A percentile compares a stretch with the other conserved stretches of the same genome.
These are phyloP conservation scores for Paecilomyces variotii DNA, from an alignment of 2,329 filamentous ascomycete species.

Conservation along the genomic window DNA sequence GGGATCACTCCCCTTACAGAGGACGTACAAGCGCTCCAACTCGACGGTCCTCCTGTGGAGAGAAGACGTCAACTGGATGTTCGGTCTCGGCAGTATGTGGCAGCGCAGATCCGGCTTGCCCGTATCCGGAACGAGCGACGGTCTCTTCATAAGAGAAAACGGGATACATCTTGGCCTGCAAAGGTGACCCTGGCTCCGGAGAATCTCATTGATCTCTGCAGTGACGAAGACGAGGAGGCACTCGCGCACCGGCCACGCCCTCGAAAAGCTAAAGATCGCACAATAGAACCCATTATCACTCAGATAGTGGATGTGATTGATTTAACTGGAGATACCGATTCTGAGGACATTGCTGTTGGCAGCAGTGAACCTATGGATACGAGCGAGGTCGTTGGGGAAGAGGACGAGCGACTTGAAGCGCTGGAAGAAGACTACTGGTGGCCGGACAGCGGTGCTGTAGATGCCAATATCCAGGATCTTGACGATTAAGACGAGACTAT, in stretches of 20 bases:
- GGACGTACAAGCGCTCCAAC: constrained; percentile 21
- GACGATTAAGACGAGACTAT: constrained; percentile 2
- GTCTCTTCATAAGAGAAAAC: constrained; percentile 13
- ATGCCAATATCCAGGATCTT: constrained; percentile 20
- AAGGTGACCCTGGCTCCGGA: neutral
- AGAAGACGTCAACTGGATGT: constrained; percentile 14
- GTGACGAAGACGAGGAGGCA: constrained; percentile 8
- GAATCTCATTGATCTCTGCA: constrained; percentile 12
- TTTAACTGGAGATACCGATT: constrained; percentile 17
- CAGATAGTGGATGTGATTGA: constrained; percentile 15
- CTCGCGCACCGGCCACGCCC: too few species aligned
- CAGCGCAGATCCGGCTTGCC: constrained; percentile 17
- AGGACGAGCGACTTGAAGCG: constrained; percentile 7
- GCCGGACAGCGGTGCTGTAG: constrained; percentile 22
- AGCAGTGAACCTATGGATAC: neutral
- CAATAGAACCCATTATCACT: constrained; percentile 4
- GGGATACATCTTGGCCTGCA: neutral
- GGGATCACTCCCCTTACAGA: constrained; percentile 15
- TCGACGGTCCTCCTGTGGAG: constrained; percentile 17
- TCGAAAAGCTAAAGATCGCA: constrained; percentile 3
- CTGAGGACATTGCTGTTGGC: constrained; percentile 2
- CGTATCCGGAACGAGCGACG: constrained; percentile 19
- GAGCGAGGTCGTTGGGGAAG: neutral
- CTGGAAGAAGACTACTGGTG: constrained; percentile 33
- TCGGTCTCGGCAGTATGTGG: constrained; percentile 10